Conservation (phyloP, 106 monocot genomes). For the Ottelia alismoides region DNA sequence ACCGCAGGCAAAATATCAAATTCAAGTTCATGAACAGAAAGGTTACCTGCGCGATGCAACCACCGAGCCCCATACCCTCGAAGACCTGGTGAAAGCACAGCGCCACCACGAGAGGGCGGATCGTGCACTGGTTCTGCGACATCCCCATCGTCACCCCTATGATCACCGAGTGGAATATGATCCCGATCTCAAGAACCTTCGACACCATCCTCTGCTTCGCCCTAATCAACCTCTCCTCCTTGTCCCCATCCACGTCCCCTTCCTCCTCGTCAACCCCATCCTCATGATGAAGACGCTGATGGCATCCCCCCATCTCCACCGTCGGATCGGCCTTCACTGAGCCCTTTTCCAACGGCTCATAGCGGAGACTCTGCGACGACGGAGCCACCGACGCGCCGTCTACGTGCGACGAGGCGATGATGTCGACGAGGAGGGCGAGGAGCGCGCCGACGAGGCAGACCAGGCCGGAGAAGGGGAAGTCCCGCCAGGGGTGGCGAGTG, state of each 20-base stretch:
- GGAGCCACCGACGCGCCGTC: no score
- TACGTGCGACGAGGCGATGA: constrained; percentile 59
- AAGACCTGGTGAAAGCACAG: constrained; percentile 90
- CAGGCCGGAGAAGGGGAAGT: constrained; percentile 92
- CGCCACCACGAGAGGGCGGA: constrained; percentile 67
- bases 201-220: constrained; percentile 92
- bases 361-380: neutral
- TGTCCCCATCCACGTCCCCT: constrained; percentile 13
- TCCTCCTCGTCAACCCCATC: neutral
- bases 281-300: no score
- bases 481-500: constrained; percentile 56
- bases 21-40: no score
- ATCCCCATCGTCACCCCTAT: constrained; percentile 93
- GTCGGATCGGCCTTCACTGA: neutral
- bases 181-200: constrained; percentile 89
- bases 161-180: constrained; percentile 91
- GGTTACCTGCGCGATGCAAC: constrained; percentile 92
- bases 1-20: no score
- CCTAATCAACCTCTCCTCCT: constrained; percentile 52
- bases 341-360: constrained; percentile 4
- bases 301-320: constrained; percentile 11
- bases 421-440: constrained; percentile 82
- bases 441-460: constrained; percentile 63
- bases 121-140: constrained; percentile 90
- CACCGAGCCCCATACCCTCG: constrained; percentile 93